Conservation (phyloP, 2,329 filamentous ascomycete genomes). For the Penicillium sp. region DNA sequence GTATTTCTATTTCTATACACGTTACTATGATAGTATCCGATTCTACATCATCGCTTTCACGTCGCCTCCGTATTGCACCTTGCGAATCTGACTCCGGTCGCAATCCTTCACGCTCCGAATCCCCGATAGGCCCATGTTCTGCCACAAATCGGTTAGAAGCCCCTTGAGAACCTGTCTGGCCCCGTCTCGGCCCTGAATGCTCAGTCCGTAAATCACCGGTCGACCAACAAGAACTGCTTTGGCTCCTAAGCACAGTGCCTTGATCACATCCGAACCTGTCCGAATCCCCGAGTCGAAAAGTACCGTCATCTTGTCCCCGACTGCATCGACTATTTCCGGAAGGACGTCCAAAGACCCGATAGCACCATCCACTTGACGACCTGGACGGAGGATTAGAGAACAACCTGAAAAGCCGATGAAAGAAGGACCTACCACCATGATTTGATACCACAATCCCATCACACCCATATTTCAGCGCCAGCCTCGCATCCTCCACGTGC, state of each 20-base stretch:
- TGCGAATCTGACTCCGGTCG: conserved; percentile 32
- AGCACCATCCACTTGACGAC: conserved; percentile 51
- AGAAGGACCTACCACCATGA: conserved; percentile 44
- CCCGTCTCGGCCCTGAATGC: conserved; percentile 54
- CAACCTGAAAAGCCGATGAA: neutral
- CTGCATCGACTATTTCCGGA: conserved; percentile 60
- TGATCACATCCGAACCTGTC: conserved; percentile 50
- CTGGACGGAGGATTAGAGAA: conserved; percentile 15
- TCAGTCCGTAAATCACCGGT: conserved; percentile 58
- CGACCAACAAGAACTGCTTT: conserved; percentile 57
- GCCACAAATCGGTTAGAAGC: conserved; percentile 54
- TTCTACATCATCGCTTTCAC: conserved; percentile 33
- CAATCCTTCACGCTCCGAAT: conserved; percentile 41
- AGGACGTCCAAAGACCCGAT: conserved; percentile 54
- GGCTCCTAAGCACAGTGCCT: conserved; percentile 55
- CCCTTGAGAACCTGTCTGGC: conserved; percentile 53
- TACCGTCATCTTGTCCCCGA: conserved; percentile 47
- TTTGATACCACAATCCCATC: conserved; percentile 53
- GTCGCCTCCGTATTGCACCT: conserved; percentile 37
- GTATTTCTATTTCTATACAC: neutral
- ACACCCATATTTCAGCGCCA: conserved; percentile 45
- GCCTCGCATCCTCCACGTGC: conserved; percentile 48
- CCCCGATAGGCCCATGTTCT: conserved; percentile 56
- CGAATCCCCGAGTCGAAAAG: conserved; percentile 54
- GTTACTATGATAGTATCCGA: neutral